Base-by-base conservation (phyloP, 2,329 filamentous ascomycete genomes). In the Trichophyton simii region DNA sequence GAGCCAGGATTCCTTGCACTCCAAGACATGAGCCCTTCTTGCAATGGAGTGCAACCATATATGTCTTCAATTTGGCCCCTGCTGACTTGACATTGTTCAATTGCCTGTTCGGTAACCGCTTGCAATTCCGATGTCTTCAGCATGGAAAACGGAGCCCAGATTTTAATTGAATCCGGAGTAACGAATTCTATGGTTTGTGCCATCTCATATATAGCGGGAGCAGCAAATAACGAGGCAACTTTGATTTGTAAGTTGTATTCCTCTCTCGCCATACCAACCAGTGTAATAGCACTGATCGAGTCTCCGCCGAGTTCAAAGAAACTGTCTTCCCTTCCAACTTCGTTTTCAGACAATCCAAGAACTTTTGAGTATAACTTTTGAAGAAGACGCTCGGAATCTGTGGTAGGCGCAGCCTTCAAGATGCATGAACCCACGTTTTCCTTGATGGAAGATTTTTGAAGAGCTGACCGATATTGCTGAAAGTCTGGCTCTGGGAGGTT, bases 21-120 rank as follows among this genome's bases (percentile, higher is more conserved):
- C n/a, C 75, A 66, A 0, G 73, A 71, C 36, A 76, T 60, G 4
- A 77, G 67, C 5, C 72, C 72, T 66, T 76, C 73, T 61, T 77
- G 75, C 0, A 77, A 66, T 3, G 73, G 67, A 9, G 72, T 76
- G 9, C 68, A 72, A 0, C 74, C 73, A 59, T 75, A 75, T 2
- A 70, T 67, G 60, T 77, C 73, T 58, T 74, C 70, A 2, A 76
- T 66, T 38, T 63, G 20, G 41, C 25, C 38, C 3, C 5, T 13
- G 13, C n/a, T 22, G 34, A 64, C 20, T 7, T 48, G 28, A 38
- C 62, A 62, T 15, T 64, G 60, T 20, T 59, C 59, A 34, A 46
- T 36, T 25, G 62, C 62, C 48, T 60, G 52, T 42, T 60, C 20
- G 22, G 38, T 50, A 38, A 60, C 48, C 8, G 38, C 48, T 6